Percentiles rank a stretch among this genome's conserved stretches.
phyloP scores from a whole-genome alignment of 2,329 filamentous ascomycete genomes.

The Xylariaceae sp. region DNA sequence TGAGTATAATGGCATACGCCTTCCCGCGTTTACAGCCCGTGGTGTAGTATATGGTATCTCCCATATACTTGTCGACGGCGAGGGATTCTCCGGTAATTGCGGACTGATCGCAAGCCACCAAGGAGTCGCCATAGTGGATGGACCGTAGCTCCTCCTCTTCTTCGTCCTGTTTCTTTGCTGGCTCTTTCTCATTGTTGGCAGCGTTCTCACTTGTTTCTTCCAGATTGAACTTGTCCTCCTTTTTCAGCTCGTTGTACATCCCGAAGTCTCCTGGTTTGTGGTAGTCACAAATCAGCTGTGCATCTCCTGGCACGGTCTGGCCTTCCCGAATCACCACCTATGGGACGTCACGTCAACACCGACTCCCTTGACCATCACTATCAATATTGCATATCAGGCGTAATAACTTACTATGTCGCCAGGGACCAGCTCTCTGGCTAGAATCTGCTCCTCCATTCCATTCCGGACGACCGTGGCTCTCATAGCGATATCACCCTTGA shows the following conservation, averaged over 20 bases:
- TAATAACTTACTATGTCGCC: constrained; percentile 63
- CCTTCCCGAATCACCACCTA: constrained; percentile 68
- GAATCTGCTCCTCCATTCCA: constrained; percentile 62
- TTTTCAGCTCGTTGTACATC: constrained; percentile 31
- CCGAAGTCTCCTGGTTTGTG: constrained; percentile 53
- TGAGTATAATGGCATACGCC: constrained; percentile 63
- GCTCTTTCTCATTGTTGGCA: constrained; percentile 18
- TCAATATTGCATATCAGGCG: not conserved
- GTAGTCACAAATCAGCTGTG: constrained; percentile 68
- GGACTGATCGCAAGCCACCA: constrained; percentile 71
- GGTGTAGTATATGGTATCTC: constrained; percentile 70
- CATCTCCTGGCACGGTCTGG: constrained; percentile 63
- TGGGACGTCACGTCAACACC: constrained; percentile 1
- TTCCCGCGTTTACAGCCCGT: constrained; percentile 78
- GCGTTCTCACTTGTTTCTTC: constrained; percentile 15
- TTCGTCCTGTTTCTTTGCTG: constrained; percentile 43
- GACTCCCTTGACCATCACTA: not conserved
- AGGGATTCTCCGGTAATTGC: constrained; percentile 78
- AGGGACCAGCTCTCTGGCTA: constrained; percentile 68
- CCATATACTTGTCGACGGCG: constrained; percentile 74
- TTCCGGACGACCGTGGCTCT: constrained; percentile 63
- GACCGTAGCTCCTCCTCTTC: constrained; percentile 48
- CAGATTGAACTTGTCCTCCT: constrained; percentile 29
- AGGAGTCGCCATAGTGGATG: constrained; percentile 57
- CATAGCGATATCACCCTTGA: constrained; percentile 77